Base-by-base conservation (phyloP, 371 early-diverging fungal genomes). In the Rhizopus stolonifer region DNA sequence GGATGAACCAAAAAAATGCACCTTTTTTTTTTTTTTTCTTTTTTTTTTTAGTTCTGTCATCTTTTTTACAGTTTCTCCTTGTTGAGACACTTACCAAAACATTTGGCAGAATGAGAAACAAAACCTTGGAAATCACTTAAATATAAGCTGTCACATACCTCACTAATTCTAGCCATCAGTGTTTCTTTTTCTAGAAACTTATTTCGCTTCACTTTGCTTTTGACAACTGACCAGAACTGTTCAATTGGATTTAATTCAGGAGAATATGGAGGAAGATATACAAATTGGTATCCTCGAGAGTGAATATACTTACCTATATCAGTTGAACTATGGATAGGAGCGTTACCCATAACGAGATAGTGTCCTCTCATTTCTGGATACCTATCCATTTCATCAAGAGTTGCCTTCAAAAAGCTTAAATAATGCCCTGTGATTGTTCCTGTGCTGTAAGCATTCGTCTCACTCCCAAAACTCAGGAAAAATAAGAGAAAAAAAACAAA, bases 361-460 rank as follows among this genome's bases (percentile, higher is more conserved):
- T 29, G 31, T 29, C 31, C 10, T 29, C 31, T 29, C 31, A 29
- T 36, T 22, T 60, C n/a, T 17, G 34, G 52, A 52, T 57, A 44
- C 11, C 43, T 50, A 34, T 65, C 56, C 56, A 56, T 64, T 40
- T 58, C 39, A 58, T 54, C 56, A 26, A 58, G 22, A 18, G 47
- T 58, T 31, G 18, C 46, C 45, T 60, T 57, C 17, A 60, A 9
- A 46, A 60, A 60, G 46, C 31, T 29, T 29, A 29, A 29, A 29
- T 29, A 29, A 29, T 29, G 4, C 31, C 31, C 31, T 29, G 31
- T 7, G 31, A 29, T 10, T 29, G 31, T 29, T 29, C 31, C 31
- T 29, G 31, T 29, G 7, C 31, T 29, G 31, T 4, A 29, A 29
- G 31, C 7, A 10, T 29, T 10, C 10, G 31, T 10, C 31, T 29